Conservation (phyloP, 495 filamentous ascomycete genomes). For the Astrocystis sublimbata region DNA sequence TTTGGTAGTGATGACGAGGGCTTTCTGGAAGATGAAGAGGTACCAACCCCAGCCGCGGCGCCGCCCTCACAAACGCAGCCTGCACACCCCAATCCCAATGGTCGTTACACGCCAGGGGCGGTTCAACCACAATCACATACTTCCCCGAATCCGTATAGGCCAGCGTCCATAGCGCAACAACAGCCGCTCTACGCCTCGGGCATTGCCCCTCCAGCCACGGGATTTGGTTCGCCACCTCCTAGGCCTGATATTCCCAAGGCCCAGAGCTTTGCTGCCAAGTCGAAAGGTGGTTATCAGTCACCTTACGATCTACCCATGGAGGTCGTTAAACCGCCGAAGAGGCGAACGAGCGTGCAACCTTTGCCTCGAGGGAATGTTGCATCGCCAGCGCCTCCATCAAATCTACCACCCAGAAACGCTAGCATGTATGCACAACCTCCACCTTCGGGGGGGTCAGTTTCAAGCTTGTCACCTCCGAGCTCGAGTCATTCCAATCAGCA, state of each 20-base stretch:
- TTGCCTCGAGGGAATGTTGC: constrained; percentile 33
- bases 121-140: constrained; percentile 31
- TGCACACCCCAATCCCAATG: constrained; percentile 38
- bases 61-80: constrained; percentile 27
- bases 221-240: constrained; percentile 41
- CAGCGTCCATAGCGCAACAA: constrained; percentile 28
- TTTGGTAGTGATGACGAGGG: constrained; percentile 74
- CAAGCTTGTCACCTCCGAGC: constrained; percentile 36
- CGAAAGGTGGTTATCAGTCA: constrained; percentile 87
- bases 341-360: constrained; percentile 51
- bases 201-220: constrained; percentile 44
- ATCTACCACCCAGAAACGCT: constrained; percentile 59
- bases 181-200: constrained; percentile 40
- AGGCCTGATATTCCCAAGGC: constrained; percentile 54
- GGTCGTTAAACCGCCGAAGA: constrained; percentile 68
- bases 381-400: constrained; percentile 46
- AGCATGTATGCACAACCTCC: constrained; percentile 55
- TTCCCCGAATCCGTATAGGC: constrained; percentile 39
- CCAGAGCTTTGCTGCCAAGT: constrained; percentile 82
- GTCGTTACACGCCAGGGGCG: constrained; percentile 38
- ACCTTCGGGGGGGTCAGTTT: constrained; percentile 32
- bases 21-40: constrained; percentile 62
- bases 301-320: constrained; percentile 96
- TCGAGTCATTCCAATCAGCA: constrained; percentile 39
- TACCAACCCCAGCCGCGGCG: constrained; percentile 23